Evolutionary conservation across 495 filamentous ascomycete species (phyloP).

Genomic region (Sporormia fimetaria): DNA sequence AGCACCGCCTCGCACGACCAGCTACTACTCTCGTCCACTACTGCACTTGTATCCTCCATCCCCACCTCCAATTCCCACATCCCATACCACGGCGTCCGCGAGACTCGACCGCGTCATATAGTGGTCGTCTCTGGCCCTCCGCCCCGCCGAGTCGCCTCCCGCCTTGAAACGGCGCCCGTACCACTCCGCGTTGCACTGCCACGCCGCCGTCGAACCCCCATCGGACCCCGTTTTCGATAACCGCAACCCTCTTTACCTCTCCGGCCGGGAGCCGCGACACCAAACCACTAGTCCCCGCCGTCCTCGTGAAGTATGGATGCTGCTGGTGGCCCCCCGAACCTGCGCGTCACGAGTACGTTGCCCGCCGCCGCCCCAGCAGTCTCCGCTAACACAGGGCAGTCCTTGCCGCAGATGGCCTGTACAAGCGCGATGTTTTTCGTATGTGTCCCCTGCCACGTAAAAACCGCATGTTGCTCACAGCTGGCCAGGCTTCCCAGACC

Average conservation of each 20-base stretch:
- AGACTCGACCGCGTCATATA: too few species aligned
- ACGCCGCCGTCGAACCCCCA: too few species aligned
- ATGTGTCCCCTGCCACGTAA: constrained; percentile 35
- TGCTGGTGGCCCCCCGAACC: constrained; percentile 43
- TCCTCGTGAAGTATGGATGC: constrained; percentile 27
- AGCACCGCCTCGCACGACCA: too few species aligned
- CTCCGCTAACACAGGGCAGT: constrained; percentile 46
- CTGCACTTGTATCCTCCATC: too few species aligned
- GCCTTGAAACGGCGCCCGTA: too few species aligned
- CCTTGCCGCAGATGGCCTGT: constrained; percentile 95
- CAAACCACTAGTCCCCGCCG: constrained; percentile 1
- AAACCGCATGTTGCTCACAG: constrained; percentile 26
- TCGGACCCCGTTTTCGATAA: too few species aligned
- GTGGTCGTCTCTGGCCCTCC: too few species aligned
- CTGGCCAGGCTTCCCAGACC: constrained; percentile 78
- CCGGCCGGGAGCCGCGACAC: background rate
- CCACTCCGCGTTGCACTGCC: too few species aligned
- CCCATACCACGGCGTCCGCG: too few species aligned
- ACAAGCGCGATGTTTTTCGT: constrained; percentile 99
- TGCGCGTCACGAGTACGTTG: constrained; percentile 52
- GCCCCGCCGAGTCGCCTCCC: too few species aligned
- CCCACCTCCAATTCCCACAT: too few species aligned
- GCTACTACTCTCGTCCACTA: too few species aligned
- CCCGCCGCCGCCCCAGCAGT: constrained; percentile 2
- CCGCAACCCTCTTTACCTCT: constrained; percentile 21